phyloP scores from a whole-genome alignment of 345 rosid genomes.

The Draba incana region DNA sequence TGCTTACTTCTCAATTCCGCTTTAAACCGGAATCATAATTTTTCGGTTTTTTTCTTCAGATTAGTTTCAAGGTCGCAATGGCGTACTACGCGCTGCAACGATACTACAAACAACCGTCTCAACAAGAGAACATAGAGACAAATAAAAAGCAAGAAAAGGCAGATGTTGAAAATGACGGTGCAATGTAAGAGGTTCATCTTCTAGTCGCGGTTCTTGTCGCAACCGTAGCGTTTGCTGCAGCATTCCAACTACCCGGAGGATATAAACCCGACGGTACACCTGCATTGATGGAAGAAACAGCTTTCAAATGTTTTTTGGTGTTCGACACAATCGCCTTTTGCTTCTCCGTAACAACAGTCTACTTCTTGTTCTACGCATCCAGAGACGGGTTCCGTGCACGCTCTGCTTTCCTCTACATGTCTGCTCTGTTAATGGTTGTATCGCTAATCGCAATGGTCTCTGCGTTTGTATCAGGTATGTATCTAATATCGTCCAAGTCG shows the following conservation, averaged over 20 bases:
- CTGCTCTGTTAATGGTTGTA: constrained; percentile 34
- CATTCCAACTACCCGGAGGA: constrained; percentile 40
- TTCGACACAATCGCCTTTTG: constrained; percentile 39
- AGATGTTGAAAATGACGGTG: not conserved
- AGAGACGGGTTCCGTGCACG: constrained; percentile 14
- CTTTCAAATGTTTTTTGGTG: constrained; percentile 36
- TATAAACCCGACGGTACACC: constrained; percentile 36
- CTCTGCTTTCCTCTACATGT: constrained; percentile 30
- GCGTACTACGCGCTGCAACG: constrained; percentile 23
- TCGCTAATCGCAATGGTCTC: constrained; percentile 32
- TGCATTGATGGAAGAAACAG: constrained; percentile 21
- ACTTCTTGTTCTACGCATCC: constrained; percentile 18
- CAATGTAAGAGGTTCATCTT: constrained; percentile 35
- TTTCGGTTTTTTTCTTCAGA: constrained; percentile 1
- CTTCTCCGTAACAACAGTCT: constrained; percentile 35
- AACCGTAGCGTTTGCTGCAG: constrained; percentile 36
- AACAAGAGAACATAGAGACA: constrained; percentile 18
- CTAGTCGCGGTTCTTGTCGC: constrained; percentile 40
- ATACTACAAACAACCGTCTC: constrained; percentile 23
- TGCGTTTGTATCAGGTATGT: constrained; percentile 35
- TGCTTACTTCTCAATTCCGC: not conserved
- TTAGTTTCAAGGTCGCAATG: constrained; percentile 14
- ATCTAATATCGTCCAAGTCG: constrained; percentile 23
- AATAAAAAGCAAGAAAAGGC: constrained; percentile 12
- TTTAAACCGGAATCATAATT: not conserved